phyloP scores from a whole-genome alignment of 2,329 filamentous ascomycete genomes.

The Fusarium dimerum region DNA sequence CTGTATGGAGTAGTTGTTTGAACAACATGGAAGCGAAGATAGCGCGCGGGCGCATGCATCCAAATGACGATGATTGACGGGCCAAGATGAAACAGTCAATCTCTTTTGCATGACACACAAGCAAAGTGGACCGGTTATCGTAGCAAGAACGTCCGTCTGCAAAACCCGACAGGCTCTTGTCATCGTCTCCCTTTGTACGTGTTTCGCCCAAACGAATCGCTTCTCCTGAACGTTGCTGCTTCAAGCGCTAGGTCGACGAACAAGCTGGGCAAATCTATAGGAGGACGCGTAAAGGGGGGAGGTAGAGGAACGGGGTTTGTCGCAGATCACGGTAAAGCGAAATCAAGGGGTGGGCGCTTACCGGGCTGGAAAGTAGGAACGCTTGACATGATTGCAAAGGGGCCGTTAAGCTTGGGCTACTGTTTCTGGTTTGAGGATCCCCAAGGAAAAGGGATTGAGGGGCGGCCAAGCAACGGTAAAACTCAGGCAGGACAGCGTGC shows the following conservation, averaged over 20 bases:
- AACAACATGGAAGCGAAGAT: slow-evolving; percentile 9
- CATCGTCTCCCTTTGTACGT: slow-evolving; percentile 8
- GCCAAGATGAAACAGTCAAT: slow-evolving; percentile 34
- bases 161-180: slow-evolving; percentile 13
- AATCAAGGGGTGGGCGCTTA: slow-evolving; percentile 33
- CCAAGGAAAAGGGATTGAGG: slow-evolving; percentile 21
- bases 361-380: slow-evolving; percentile 28
- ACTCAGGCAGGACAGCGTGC: slow-evolving; percentile 15
- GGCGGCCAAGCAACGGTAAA: slow-evolving; percentile 13
- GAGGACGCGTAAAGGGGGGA: slow-evolving; percentile 20
- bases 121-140: slow-evolving; percentile 26
- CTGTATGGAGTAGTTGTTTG: slow-evolving; percentile 14
- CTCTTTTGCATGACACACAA: slow-evolving; percentile 35
- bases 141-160: too few relatives aligned
- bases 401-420: slow-evolving; percentile 22
- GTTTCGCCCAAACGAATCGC: slow-evolving; percentile 10
- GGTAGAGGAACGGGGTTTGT: slow-evolving; percentile 19
- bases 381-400: slow-evolving; percentile 31
- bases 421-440: slow-evolving; percentile 28
- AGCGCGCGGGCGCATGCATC: slow-evolving; percentile 29
- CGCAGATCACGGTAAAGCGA: slow-evolving; percentile 32
- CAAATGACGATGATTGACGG: slow-evolving; percentile 32
- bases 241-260: slow-evolving; percentile 25
- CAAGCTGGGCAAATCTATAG: slow-evolving; percentile 17
- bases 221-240: slow-evolving; percentile 20